Conservation (phyloP, 108 stramenopile genomes). For the Nitzschia palea region DNA sequence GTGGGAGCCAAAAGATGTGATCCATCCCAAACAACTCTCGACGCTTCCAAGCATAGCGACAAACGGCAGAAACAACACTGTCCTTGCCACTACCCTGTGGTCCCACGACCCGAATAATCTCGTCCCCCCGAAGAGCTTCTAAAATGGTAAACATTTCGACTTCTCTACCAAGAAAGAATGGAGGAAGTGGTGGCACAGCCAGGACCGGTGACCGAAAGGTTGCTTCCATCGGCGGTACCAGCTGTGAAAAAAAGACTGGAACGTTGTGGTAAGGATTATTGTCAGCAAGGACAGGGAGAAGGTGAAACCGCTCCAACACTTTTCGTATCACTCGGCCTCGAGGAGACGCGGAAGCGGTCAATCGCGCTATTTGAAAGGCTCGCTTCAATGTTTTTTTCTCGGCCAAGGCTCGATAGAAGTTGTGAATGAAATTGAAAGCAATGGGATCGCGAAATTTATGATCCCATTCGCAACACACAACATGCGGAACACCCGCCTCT, state of each 20-base stretch:
- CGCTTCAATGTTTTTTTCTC: conserved; percentile 47
- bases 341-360: conserved; percentile 42
- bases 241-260: conserved; percentile 23
- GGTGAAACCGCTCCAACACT: conserved; percentile 47
- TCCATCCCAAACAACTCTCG: conserved; percentile 11
- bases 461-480: conserved; percentile 68
- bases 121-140: conserved; percentile 34
- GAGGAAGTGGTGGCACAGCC: conserved; percentile 32
- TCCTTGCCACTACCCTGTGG: conserved; percentile 45
- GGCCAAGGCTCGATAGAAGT: conserved; percentile 60
- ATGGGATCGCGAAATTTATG: conserved; percentile 56
- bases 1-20: conserved; percentile 29
- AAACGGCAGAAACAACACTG: conserved; percentile 11
- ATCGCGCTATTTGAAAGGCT: conserved; percentile 69
- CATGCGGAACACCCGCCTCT: conserved; percentile 84
- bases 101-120: conserved; percentile 56
- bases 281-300: conserved; percentile 45
- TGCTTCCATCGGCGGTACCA: neutral
- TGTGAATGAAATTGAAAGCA: conserved; percentile 59
- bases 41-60: conserved; percentile 18
- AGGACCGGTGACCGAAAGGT: neutral
- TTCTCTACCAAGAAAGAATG: conserved; percentile 68
- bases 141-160: conserved; percentile 56
- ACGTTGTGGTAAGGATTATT: conserved; percentile 22
- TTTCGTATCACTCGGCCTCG: conserved; percentile 28